Conservation (phyloP, 495 filamentous ascomycete genomes). For the Lasiosphaeria hispida region DNA sequence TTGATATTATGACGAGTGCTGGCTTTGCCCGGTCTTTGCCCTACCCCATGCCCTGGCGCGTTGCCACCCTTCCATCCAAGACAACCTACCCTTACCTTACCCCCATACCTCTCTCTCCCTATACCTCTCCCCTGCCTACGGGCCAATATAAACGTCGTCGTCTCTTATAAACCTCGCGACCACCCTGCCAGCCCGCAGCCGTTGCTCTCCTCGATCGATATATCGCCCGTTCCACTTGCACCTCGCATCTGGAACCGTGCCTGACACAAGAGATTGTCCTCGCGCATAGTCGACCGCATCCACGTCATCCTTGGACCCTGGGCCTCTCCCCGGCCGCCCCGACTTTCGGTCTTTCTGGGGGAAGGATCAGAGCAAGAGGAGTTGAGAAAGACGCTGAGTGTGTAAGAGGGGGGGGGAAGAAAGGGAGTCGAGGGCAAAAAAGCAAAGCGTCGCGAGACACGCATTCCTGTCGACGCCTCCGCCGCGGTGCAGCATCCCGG, state of each 20-base stretch:
- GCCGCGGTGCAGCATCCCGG: constrained; percentile 1
- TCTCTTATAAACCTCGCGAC: constrained; percentile 18
- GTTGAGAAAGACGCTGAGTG: too few species aligned
- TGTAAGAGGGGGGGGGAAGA: neutral
- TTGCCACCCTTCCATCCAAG: constrained; percentile 17
- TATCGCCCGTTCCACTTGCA: constrained; percentile 16
- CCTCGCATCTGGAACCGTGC: constrained; percentile 17
- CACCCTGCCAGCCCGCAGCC: constrained; percentile 3
- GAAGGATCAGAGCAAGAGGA: neutral
- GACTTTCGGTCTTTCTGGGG: constrained; percentile 1
- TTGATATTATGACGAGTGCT: constrained; percentile 26
- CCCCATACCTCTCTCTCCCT: neutral
- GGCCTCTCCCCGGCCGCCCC: constrained; percentile 6
- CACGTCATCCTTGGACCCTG: constrained; percentile 6
- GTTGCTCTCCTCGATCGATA: constrained; percentile 4
- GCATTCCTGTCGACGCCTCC: constrained; percentile 1
- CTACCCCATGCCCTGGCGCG: constrained; percentile 8
- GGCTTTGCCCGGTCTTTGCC: constrained; percentile 22
- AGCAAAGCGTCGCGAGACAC: constrained; percentile 2
- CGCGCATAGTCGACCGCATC: constrained; percentile 19
- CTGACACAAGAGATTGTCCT: constrained; percentile 12
- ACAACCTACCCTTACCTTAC: constrained; percentile 13
- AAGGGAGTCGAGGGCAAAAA: constrained; percentile 2
- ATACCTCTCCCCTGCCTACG: constrained; percentile 6
- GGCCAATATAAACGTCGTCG: constrained; percentile 19